phyloP scores from a whole-genome alignment of 148 eudicot genomes.

The Camellia lanceoleosa region DNA sequence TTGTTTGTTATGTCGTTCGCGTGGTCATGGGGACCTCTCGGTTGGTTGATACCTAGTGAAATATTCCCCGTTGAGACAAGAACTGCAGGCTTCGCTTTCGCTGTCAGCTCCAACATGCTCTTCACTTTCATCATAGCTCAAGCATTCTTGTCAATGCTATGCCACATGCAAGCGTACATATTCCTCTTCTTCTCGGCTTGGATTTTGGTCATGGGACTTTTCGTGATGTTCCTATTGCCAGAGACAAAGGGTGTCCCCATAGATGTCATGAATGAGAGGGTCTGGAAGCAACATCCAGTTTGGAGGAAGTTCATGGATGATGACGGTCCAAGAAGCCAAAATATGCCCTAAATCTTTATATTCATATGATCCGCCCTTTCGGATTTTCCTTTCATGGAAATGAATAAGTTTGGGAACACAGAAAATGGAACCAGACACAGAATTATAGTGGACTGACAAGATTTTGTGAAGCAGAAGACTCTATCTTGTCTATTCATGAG shows the following conservation, averaged over 20 bases:
- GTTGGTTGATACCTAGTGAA: conserved; percentile 40
- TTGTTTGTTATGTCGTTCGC: conserved; percentile 61
- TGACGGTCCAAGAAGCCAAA: conserved; percentile 12
- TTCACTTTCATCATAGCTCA: conserved; percentile 43
- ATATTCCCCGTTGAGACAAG: conserved; percentile 43
- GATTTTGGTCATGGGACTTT: conserved; percentile 42
- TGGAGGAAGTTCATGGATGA: conserved; percentile 36
- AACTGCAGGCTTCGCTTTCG: conserved; percentile 45
- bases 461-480: too few species aligned
- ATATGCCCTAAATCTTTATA: conserved; percentile 6
- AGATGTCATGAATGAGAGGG: conserved; percentile 33
- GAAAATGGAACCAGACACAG: too few species aligned
- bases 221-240: conserved; percentile 38
- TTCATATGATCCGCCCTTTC: too few species aligned
- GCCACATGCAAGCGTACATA: conserved; percentile 39
- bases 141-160: conserved; percentile 44
- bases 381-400: too few species aligned
- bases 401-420: too few species aligned
- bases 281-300: conserved; percentile 42
- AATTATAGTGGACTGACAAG: too few species aligned
- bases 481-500: too few species aligned
- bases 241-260: conserved; percentile 47
- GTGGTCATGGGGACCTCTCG: conserved; percentile 53
- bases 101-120: conserved; percentile 53
- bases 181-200: conserved; percentile 51